Conservation (phyloP, 2,329 filamentous ascomycete species). For the Neoscytalidium dimidiatum region DNA sequence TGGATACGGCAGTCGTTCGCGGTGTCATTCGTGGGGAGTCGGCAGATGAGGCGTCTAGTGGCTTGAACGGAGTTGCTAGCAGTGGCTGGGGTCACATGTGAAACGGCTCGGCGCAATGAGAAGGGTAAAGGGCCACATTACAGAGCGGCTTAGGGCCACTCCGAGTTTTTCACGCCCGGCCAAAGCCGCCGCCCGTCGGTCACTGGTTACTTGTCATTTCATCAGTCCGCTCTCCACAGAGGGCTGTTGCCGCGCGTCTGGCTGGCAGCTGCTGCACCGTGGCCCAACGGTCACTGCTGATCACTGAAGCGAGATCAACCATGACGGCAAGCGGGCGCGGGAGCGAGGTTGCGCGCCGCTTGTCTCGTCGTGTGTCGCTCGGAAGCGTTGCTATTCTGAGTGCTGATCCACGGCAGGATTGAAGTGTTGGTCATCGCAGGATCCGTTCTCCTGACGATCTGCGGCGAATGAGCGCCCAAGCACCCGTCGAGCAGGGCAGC, state of each 20-base stretch:
- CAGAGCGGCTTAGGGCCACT: too few relatives aligned
- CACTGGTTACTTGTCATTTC: neutral
- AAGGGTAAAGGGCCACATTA: too few relatives aligned
- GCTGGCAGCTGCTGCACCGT: neutral
- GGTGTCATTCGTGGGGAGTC: neutral
- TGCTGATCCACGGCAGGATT: neutral
- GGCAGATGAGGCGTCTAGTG: neutral
- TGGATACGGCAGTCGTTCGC: neutral
- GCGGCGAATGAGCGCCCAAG: neutral
- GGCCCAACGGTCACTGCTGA: neutral
- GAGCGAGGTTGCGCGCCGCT: too few relatives aligned
- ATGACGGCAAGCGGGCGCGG: neutral
- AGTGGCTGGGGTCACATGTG: neutral
- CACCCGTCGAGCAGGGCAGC: neutral
- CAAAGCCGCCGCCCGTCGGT: neutral
- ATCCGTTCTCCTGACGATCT: conserved; percentile 5
- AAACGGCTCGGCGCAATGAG: conserved; percentile 1
- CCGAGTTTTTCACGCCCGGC: neutral
- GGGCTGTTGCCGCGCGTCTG: neutral
- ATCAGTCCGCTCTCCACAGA: neutral
- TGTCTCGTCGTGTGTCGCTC: neutral
- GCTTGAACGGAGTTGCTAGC: neutral
- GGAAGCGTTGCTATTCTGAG: neutral
- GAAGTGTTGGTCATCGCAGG: neutral
- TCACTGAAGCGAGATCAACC: neutral